Base-by-base conservation (phyloP, 1,284 basidiomycete genomes). In the Fomitopsis schrenkii region DNA sequence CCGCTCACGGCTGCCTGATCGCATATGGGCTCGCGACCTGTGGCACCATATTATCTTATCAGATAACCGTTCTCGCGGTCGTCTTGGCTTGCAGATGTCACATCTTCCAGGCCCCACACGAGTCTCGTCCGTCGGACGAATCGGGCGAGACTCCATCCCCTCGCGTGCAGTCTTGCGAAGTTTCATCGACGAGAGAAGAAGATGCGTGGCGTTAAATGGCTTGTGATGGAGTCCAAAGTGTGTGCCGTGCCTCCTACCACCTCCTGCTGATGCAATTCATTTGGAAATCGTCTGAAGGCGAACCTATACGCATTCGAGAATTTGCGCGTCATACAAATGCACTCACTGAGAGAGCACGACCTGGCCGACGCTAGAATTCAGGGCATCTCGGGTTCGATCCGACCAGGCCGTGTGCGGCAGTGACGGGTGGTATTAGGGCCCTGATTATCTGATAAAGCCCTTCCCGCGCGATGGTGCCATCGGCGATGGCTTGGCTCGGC, bases 381-480 rank as follows among this genome's bases (percentile, higher is more conserved):
- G 52, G 52, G 52, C 52, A 38, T 30, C 12, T 5, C 35, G 52
- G 33, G 52, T 40, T 54, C 33, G n/a, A 36, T 54, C 35, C 52
- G 33, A 26, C 52, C 38, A 54, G 30, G 52, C 52, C 52, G 35
- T 8, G 15, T 35, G 33, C n/a, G 35, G 52, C n/a, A 36, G 19
- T 17, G 28, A 33, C 2, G 35, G 35, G 3, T 35, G 58, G 17
- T 6, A 48, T 57, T 54, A n/a, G 55, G 48, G 45, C 19, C 0
- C 30, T 59, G 61, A 59, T 63, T 66, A 70, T 68, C 68, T 58
- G 67, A 68, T 68, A 68, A 64, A 60, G 60, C 60, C 55, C 28
- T 44, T 58, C 56, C 58, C 12, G 28, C 17, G 9, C 12, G 41
- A 63, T 67, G 22, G 22, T 22, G 22, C 22, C 22, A 22, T 22